Base-by-base conservation (phyloP, 805 yeast species). In the Barnettozyma populi region DNA sequence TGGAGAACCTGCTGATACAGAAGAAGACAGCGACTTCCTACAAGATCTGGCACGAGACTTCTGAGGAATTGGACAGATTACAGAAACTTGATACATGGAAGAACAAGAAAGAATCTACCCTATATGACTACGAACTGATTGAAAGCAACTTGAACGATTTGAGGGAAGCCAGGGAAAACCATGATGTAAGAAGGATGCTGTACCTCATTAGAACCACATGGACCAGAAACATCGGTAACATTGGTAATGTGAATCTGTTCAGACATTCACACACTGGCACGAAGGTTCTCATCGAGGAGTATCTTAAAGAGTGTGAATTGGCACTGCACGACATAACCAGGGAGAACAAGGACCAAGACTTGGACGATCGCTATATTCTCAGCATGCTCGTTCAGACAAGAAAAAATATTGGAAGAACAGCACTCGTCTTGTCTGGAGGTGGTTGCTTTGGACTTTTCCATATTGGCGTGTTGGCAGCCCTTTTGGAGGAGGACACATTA, bases 341-440 rank as follows among this genome's bases (percentile, higher is more conserved):
- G 9, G 53, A 48, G 13, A 41, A 44, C 10, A 51, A 50, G 11
- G 36, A 47, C 11, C 53, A 50, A 21, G 72, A 64, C 7, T 50
- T 87, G 27, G 92, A 86, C 61, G 90, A 84, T 51, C 64, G 78
- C 11, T 82, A 86, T 57, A 71, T 87, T 14, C 68, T 92, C 47
- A 86, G 86, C 2, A 86, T 87, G 76, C 70, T 92, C 31, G 78
- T 86, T 36, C 96, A 92, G 61, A 87, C 97, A 0, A 74, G 97
- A 50, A 86, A 86, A 63, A 89, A 90, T 58, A 87, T 87, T 44
- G 99, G 99, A 0, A 74, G 97, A 47, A 90, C 98, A 0, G 99
- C 98, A 0, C 70, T 94, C 24, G 89, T 95, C n/a, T 74, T 94
- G 46, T 84, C 95, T 42, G 99, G 99, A 2, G 99, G 99, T 2